Percentiles rank a stretch among this genome's conserved stretches.
Evolutionary conservation across 192 early-diverging fungal species (phyloP).

Genomic region (Backusella circina): DNA sequence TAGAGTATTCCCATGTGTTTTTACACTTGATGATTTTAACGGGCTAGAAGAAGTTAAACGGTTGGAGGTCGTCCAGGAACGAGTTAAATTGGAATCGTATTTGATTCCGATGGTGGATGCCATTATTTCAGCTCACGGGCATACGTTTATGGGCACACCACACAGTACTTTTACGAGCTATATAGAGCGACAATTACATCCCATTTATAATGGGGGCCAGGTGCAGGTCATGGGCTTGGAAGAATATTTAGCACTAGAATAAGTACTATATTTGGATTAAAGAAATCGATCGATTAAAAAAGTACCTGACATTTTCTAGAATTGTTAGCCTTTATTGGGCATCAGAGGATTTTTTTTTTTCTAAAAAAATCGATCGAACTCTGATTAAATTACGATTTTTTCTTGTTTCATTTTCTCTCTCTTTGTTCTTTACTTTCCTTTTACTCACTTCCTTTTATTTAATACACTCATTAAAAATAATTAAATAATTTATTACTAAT

Average conservation of each 20-base stretch:
- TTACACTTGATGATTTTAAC: slow-evolving; percentile 46
- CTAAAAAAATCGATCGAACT: neutral
- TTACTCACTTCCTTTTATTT: neutral
- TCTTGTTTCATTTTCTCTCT: neutral
- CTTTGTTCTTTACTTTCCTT: neutral
- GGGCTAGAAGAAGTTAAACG: slow-evolving; percentile 34
- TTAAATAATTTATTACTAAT: neutral
- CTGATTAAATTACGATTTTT: neutral
- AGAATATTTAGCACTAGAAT: neutral
- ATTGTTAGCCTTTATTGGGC: neutral
- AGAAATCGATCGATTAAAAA: neutral
- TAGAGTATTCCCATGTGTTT: slow-evolving; percentile 45
- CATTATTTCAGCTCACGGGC: slow-evolving; percentile 49
- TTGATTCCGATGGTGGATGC: slow-evolving; percentile 56
- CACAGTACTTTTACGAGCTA: slow-evolving; percentile 45
- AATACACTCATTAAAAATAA: neutral
- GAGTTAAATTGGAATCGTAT: slow-evolving; percentile 39
- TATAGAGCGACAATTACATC: slow-evolving; percentile 36
- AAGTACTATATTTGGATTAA: neutral
- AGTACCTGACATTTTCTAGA: neutral
- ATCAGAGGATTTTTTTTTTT: no score
- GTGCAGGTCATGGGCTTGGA: slow-evolving; percentile 8
- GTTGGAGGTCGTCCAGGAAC: slow-evolving; percentile 35
- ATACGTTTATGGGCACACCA: slow-evolving; percentile 47
- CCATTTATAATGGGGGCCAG: slow-evolving; percentile 19